These are phyloP conservation scores for Geotrichum restrictum DNA, from an alignment of 1,139 yeast species.

Conservation along the genomic window DNA sequence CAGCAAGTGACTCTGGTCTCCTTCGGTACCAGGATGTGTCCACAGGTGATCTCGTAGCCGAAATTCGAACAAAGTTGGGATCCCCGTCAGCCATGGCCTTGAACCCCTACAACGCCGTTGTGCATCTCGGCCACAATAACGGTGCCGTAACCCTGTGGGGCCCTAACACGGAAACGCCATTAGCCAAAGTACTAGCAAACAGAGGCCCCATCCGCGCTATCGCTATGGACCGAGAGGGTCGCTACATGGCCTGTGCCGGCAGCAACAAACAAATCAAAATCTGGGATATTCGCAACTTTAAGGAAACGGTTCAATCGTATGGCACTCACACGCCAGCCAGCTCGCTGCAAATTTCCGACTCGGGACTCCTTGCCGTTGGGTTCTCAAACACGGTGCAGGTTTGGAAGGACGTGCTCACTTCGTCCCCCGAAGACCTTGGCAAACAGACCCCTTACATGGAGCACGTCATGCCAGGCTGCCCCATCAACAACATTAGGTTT, in stretches of 20 bases:
- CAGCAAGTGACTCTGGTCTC: constrained; percentile 85
- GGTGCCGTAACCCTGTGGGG: constrained; percentile 95
- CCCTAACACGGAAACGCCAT: constrained; percentile 81
- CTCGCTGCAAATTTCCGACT: constrained; percentile 75
- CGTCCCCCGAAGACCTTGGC: constrained; percentile 33
- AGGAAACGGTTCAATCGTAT: constrained; percentile 54
- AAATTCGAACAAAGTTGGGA: constrained; percentile 80
- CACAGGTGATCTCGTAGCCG: constrained; percentile 82
- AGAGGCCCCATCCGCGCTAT: constrained; percentile 85
- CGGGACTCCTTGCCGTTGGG: constrained; percentile 80
- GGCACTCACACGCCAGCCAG: constrained; percentile 87
- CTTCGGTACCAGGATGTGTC: constrained; percentile 93
- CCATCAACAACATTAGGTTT: constrained; percentile 61
- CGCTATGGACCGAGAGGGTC: constrained; percentile 88
- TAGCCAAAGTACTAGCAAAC: constrained; percentile 74
- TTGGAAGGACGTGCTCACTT: constrained; percentile 45
- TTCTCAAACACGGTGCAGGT: constrained; percentile 92
- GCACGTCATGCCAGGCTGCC: constrained; percentile 76
- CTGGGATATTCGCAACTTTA: constrained; percentile 90
- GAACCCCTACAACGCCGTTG: constrained; percentile 93
- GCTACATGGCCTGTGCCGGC: constrained; percentile 91
- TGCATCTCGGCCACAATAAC: constrained; percentile 89
- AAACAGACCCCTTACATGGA: constrained; percentile 87
- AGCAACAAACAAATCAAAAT: constrained; percentile 79
- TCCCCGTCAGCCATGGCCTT: constrained; percentile 85